These are phyloP conservation scores for Pseudogymnoascus pannorum DNA, from an alignment of 2,329 filamentous ascomycete species.

Conservation along the genomic window DNA sequence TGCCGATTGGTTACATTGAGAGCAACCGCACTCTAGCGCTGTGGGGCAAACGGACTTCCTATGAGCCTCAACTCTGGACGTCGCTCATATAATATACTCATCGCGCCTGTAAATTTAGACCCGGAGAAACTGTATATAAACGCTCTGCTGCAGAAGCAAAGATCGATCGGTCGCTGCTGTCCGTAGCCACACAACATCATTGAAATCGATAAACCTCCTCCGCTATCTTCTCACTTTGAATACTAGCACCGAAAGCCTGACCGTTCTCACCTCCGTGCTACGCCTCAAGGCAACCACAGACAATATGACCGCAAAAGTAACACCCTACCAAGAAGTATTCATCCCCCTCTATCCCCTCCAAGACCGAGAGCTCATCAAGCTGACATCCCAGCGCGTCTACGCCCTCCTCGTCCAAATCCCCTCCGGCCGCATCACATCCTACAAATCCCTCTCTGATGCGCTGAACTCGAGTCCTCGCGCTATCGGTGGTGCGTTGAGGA, in stretches of 20 bases:
- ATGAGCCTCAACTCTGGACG: not conserved
- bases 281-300: not conserved
- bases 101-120: not conserved
- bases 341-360: not conserved
- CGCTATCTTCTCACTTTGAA: not conserved
- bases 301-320: not conserved
- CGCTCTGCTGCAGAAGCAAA: not conserved
- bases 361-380: not conserved
- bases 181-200: too few species aligned
- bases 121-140: not conserved
- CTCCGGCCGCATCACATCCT: slow-evolving; percentile 50
- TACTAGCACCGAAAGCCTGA: not conserved
- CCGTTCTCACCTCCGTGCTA: not conserved
- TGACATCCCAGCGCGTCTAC: slow-evolving; percentile 37
- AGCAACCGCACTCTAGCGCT: not conserved
- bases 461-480: slow-evolving; percentile 54
- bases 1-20: slow-evolving; percentile 1
- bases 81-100: not conserved
- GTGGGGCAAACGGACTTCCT: not conserved
- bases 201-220: not conserved
- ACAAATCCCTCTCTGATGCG: slow-evolving; percentile 49
- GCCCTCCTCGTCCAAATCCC: slow-evolving; percentile 54
- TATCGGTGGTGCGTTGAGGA: slow-evolving; percentile 52
- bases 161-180: not conserved
- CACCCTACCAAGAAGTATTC: slow-evolving; percentile 3